Evolutionary conservation across 2,329 filamentous ascomycete species (phyloP), one percentile per base, ranked within the genome.

Genomic region (Sporothrix luriei): DNA sequence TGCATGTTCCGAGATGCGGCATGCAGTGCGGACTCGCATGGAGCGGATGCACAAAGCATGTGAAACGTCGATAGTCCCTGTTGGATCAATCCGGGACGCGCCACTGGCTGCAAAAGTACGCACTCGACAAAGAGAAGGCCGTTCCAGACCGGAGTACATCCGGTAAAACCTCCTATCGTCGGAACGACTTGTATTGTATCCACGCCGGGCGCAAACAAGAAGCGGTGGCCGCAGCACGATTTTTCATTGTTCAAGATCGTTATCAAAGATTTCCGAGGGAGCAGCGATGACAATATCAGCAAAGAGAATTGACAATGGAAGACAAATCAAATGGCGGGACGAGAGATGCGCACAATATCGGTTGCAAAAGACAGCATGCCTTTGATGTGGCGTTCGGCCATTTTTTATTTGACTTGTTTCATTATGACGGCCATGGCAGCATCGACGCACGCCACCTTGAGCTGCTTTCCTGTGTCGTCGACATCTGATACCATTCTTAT

Each of bases 81-180:
- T 38, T 1, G n/a, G 13, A 57, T 19, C 16, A 26, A 6, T 11
- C 2, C 5, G 9, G 52, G 6, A 16, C 11, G 29, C n/a, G 24
- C 43, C 10, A 21, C 13, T 11, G n/a, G 10, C 7, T 21, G n/a
- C 9, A 26, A 61, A 61, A n/a, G 1, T n/a, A 9, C 24, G 26
- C 21, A 29, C 2, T 21, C 5, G 3, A 14, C 1, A 16, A 24
- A 3, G 29, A 66, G 26, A 24, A 4, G 24, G 9, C 16, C 1
- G n/a, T 4, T 48, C 62, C 26, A 21, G 62, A 38, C 61, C 62
- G 62, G 24, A 33, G n/a, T 40, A 40, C 48, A 21, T 52, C 29
- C 7, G 29, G 13, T 10, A n/a, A 2, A 2, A 1, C 4, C 46
- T 66, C 62, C 46, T 51, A 40, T 24, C 7, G 19, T 52, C 62